Evolutionary conservation across 78 protist species (phyloP).

Genomic region (Creolimax fragrantissima): DNA sequence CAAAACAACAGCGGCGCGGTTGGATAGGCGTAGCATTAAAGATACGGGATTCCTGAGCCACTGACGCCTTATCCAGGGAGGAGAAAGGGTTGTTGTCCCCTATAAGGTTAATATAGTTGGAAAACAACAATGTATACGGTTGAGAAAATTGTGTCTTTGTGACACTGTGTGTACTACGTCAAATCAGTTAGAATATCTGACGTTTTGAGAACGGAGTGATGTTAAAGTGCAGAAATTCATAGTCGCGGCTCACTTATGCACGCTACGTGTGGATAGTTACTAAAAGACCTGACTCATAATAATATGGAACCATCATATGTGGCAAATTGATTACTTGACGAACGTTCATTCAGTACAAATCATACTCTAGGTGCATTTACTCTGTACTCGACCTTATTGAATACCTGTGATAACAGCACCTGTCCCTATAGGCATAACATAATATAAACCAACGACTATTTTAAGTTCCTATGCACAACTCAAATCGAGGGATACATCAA

Average conservation of each 20-base stretch:
- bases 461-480: too few species aligned
- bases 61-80: conserved; percentile 76
- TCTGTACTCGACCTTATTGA: too few species aligned
- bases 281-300: too few species aligned
- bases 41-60: conserved; percentile 85
- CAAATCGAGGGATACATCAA: too few species aligned
- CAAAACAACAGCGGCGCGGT: conserved; percentile 56
- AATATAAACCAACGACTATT: too few species aligned
- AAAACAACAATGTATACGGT: background rate
- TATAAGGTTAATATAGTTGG: background rate
- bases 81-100: conserved; percentile 46
- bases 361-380: too few species aligned
- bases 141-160: background rate
- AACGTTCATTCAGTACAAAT: too few species aligned
- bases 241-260: background rate
- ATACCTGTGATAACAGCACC: too few species aligned
- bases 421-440: too few species aligned
- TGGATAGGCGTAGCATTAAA: conserved; percentile 75
- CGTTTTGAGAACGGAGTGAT: background rate
- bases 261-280: background rate
- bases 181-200: background rate
- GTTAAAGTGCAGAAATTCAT: background rate
- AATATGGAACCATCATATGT: too few species aligned
- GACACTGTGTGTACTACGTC: background rate
- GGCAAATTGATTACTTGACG: too few species aligned